Evolutionary conservation across 169 alveolate species (phyloP).

Genomic region (Cryptosporidium parvum): DNA sequence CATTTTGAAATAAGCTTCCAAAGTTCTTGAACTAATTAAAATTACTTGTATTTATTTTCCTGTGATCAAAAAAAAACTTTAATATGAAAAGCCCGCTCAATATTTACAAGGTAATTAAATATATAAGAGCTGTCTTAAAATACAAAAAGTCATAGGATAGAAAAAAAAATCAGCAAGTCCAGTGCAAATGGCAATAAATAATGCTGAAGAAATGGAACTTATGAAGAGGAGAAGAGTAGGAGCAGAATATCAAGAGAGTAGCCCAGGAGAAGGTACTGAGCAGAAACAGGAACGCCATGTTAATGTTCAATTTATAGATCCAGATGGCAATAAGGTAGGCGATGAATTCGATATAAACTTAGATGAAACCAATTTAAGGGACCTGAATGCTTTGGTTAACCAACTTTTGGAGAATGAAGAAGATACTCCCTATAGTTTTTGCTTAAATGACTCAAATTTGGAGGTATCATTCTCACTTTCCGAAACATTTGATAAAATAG

Average conservation of each 20-base stretch:
- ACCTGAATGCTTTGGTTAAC: slow-evolving; percentile 33
- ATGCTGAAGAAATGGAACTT: slow-evolving; percentile 1
- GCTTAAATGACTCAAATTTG: slow-evolving; percentile 42
- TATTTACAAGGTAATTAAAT: neutral
- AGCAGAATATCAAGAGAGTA: neutral
- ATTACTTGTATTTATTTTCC: neutral
- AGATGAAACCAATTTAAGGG: slow-evolving; percentile 35
- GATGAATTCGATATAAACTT: slow-evolving; percentile 60
- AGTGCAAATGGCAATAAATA: neutral
- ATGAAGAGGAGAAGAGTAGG: slow-evolving; percentile 28
- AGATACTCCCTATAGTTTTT: slow-evolving; percentile 72
- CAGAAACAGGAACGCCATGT: slow-evolving; percentile 43
- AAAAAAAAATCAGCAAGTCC: neutral
- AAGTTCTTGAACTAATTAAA: neutral
- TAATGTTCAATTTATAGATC: slow-evolving; percentile 74
- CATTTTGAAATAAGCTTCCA: neutral
- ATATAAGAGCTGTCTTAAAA: neutral
- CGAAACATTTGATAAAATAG: slow-evolving; percentile 43
- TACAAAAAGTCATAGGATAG: neutral
- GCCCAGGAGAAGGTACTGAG: neutral
- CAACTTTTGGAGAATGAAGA: slow-evolving; percentile 64
- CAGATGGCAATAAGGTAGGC: slow-evolving; percentile 71
- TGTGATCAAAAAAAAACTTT: neutral
- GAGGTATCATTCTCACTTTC: slow-evolving; percentile 44
- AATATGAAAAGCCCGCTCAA: neutral